Percentiles rank a stretch among this genome's conserved stretches.
Conservation (phyloP, 306 rosid genomes). For the Acmispon strigosus region DNA sequence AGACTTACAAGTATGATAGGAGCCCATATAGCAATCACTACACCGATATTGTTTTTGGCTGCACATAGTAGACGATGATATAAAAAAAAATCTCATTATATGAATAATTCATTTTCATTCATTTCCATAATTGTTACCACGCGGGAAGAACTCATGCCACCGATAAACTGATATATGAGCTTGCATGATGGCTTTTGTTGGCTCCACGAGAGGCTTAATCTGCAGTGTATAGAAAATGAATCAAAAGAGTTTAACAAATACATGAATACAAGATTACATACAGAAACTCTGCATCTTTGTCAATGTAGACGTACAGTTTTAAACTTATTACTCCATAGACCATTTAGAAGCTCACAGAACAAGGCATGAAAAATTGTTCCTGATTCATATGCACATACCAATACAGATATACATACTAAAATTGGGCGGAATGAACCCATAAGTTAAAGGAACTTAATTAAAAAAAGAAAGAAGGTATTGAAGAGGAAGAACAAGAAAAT, state of each 20-base stretch:
- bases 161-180: conserved; percentile 34
- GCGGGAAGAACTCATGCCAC: conserved; percentile 98
- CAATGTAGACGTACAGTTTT: neutral
- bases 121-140: conserved; percentile 43
- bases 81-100: conserved; percentile 10
- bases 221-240: conserved; percentile 34
- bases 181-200: conserved; percentile 76
- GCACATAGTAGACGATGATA: conserved; percentile 39
- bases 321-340: conserved; percentile 1
- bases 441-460: neutral
- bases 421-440: neutral
- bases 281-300: conserved; percentile 1
- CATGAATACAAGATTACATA: neutral
- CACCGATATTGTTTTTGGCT: conserved; percentile 82
- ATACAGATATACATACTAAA: neutral
- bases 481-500: neutral
- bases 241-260: conserved; percentile 9
- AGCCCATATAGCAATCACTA: conserved; percentile 85
- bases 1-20: conserved; percentile 84
- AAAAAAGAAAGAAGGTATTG: neutral
- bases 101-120: conserved; percentile 13
- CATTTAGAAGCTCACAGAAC: conserved; percentile 1
- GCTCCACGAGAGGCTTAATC: conserved; percentile 89
- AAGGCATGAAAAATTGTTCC: neutral
- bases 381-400: neutral